Percentiles rank a stretch among this genome's conserved stretches.
These are phyloP conservation scores for Coffea canephora DNA, from an alignment of 257 asterid genomes.

Conservation along the genomic window DNA sequence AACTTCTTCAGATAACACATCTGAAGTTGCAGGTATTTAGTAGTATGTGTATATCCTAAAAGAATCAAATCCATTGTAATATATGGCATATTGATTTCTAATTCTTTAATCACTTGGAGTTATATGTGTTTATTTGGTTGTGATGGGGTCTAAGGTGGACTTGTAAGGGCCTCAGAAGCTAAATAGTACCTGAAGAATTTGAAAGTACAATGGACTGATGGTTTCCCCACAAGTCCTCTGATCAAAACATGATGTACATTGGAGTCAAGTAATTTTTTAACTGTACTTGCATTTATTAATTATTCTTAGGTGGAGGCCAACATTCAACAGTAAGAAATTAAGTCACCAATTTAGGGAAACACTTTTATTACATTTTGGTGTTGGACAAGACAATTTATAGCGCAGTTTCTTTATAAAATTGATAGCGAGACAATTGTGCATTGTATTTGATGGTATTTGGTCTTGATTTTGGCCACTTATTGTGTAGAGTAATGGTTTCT, in stretches of 20 bases:
- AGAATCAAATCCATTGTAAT: background rate
- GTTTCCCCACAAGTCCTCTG: slow-evolving; percentile 87
- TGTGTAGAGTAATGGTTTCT: too few species aligned
- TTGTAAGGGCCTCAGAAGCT: slow-evolving; percentile 76
- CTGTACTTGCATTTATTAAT: background rate
- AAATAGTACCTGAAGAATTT: slow-evolving; percentile 68
- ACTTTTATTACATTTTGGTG: slow-evolving; percentile 80
- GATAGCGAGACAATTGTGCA: too few species aligned
- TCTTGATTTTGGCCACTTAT: too few species aligned
- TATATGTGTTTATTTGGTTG: slow-evolving; percentile 6
- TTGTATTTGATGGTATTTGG: too few species aligned
- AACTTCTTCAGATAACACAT: background rate
- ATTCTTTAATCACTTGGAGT: background rate
- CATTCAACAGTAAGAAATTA: background rate
- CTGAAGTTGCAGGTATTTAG: too few species aligned
- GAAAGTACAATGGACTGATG: slow-evolving; percentile 77
- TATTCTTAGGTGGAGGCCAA: background rate
- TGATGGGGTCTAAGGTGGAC: slow-evolving; percentile 46
- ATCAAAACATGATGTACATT: slow-evolving; percentile 81
- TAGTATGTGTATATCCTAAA: background rate
- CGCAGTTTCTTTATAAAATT: slow-evolving; percentile 59
- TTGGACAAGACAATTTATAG: slow-evolving; percentile 86
- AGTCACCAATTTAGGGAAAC: slow-evolving; percentile 50
- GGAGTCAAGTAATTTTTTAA: slow-evolving; percentile 65
- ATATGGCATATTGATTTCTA: background rate